phyloP scores from a whole-genome alignment of 2,329 filamentous ascomycete genomes.

The Rugonectria rugulosa region DNA sequence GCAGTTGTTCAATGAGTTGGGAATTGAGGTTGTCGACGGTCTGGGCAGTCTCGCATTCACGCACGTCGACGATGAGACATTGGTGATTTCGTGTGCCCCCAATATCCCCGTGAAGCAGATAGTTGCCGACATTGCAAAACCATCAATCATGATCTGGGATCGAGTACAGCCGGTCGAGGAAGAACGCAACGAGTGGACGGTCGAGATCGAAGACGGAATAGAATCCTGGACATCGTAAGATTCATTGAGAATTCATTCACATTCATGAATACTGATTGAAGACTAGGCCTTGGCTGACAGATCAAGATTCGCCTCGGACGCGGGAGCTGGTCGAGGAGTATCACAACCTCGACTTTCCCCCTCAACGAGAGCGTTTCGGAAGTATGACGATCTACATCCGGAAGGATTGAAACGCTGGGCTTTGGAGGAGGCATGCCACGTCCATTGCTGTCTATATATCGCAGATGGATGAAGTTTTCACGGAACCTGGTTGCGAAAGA shows the following conservation, averaged over 20 bases:
- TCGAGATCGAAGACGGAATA: no score
- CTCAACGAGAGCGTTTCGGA: not conserved
- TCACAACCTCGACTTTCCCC: not conserved
- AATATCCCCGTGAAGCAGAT: constrained; percentile 29
- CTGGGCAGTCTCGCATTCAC: constrained; percentile 22
- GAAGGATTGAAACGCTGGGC: constrained; percentile 10
- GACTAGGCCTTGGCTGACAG: constrained; percentile 4
- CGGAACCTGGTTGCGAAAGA: no score
- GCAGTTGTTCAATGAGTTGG: not conserved
- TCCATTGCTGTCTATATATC: no score
- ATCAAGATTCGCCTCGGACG: constrained; percentile 9
- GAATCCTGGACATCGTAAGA: no score
- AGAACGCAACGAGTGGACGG: not conserved
- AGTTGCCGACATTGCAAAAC: constrained; percentile 28
- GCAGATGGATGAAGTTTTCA: no score
- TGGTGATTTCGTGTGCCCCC: constrained; percentile 21
- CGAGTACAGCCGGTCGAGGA: not conserved
- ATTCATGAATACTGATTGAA: not conserved
- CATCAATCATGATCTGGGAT: constrained; percentile 26
- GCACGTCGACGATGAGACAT: constrained; percentile 22
- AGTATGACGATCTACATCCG: constrained; percentile 1
- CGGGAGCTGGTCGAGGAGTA: constrained; percentile 1
- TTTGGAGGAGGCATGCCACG: no score
- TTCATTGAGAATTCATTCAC: no score
- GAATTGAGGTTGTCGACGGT: constrained; percentile 20